Conservation (phyloP, 306 rosid species). For the Cyamopsis tetragonoloba region DNA sequence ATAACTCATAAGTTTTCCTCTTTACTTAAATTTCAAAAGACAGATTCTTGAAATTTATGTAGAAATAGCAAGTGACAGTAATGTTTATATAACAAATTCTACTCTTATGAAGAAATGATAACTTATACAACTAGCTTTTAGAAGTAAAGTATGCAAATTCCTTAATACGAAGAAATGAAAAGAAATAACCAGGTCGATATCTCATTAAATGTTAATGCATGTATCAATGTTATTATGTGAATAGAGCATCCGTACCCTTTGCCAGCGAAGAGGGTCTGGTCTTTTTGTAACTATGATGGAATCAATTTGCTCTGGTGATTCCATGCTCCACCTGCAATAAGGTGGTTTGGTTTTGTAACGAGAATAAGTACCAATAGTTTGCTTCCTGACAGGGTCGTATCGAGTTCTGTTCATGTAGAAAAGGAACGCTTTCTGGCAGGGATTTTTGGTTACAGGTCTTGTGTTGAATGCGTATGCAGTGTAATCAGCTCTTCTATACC, state of each 20-base stretch:
- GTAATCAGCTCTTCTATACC: constrained; percentile 74
- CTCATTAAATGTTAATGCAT: not conserved
- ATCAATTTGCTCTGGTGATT: constrained; percentile 51
- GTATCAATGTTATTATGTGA: not conserved
- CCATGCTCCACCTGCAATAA: constrained; percentile 57
- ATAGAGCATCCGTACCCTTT: constrained; percentile 52
- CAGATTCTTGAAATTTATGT: too few species aligned
- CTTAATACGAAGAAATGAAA: not conserved
- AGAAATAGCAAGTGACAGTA: too few species aligned
- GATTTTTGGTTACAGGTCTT: constrained; percentile 69
- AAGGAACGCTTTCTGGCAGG: constrained; percentile 76
- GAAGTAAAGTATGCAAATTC: not conserved
- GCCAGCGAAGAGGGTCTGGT: constrained; percentile 81
- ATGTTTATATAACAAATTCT: too few species aligned
- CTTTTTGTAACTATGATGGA: constrained; percentile 56
- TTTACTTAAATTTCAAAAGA: too few species aligned
- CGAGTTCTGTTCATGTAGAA: constrained; percentile 45
- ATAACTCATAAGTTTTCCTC: too few species aligned
- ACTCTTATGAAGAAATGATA: too few species aligned
- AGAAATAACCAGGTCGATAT: not conserved
- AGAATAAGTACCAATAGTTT: constrained; percentile 41
- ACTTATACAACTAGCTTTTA: too few species aligned
- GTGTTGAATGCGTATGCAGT: constrained; percentile 93
- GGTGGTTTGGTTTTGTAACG: constrained; percentile 37
- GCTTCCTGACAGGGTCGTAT: constrained; percentile 37